These are phyloP conservation scores for Collybiopsis confluens DNA, from an alignment of 768 basidiomycete species.

Conservation along the genomic window DNA sequence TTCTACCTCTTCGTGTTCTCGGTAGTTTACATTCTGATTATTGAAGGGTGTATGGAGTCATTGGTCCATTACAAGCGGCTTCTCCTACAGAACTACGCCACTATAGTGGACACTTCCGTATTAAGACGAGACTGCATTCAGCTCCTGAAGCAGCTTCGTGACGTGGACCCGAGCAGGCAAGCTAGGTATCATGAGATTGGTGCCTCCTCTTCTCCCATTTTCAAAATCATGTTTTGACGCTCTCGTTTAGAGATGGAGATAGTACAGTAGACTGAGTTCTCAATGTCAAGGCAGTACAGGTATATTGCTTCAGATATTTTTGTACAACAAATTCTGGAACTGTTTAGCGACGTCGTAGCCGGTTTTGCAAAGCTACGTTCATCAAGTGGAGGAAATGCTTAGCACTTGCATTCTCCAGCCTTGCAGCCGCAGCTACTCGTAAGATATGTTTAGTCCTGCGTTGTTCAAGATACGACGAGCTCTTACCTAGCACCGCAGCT, in stretches of 20 bases:
- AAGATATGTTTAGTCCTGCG: background rate
- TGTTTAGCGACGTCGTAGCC: no score
- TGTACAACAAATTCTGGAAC: no score
- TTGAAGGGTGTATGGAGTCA: constrained; percentile 92
- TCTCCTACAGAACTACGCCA: constrained; percentile 47
- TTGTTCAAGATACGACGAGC: constrained; percentile 6
- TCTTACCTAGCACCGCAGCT: constrained; percentile 45
- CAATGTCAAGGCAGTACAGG: no score
- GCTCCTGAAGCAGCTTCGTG: constrained; percentile 53
- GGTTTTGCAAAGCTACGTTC: no score
- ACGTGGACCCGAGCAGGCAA: constrained; percentile 62
- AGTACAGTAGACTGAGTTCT: background rate
- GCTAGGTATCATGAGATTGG: constrained; percentile 68
- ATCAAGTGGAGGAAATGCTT: constrained; percentile 21
- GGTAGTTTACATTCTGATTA: background rate
- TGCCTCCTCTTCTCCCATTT: constrained; percentile 22
- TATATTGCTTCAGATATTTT: no score
- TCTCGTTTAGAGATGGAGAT: background rate
- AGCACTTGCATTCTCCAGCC: constrained; percentile 65
- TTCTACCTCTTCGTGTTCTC: background rate
- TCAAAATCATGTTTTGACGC: background rate
- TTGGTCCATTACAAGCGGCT: constrained; percentile 78
- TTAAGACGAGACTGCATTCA: constrained; percentile 41
- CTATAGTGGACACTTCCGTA: constrained; percentile 25
- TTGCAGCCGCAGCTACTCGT: constrained; percentile 54